A percentile compares a stretch with the other conserved stretches of the same genome.
These are phyloP conservation scores for Leccinum colubrinum DNA, from an alignment of 1,284 basidiomycete species.

Conservation along the genomic window DNA sequence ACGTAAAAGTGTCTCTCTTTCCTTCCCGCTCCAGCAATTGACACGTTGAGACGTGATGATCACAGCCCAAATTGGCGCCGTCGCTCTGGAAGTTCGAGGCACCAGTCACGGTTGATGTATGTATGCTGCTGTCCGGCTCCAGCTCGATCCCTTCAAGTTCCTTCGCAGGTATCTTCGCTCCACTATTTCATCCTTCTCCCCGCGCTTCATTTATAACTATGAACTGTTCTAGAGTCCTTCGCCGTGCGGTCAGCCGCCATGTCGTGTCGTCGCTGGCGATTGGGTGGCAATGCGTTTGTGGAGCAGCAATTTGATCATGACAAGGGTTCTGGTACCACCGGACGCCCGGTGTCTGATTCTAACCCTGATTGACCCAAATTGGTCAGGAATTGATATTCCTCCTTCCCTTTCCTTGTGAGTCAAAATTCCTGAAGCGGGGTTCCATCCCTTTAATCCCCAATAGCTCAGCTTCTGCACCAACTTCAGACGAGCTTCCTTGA, in stretches of 20 bases:
- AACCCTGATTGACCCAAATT: constrained; percentile 10
- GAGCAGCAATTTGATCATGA: constrained; percentile 4
- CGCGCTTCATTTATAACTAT: neutral
- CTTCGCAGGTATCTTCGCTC: neutral
- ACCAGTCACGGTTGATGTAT: neutral
- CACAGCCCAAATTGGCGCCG: neutral
- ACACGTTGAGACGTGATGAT: neutral
- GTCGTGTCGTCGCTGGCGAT: neutral
- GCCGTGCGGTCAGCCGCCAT: neutral
- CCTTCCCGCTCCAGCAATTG: neutral
- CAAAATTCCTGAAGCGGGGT: constrained; percentile 1
- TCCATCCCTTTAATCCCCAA: constrained; percentile 1
- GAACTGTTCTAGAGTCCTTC: neutral
- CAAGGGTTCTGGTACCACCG: neutral
- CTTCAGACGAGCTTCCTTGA: neutral
- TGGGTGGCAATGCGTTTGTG: neutral
- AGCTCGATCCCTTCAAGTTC: neutral
- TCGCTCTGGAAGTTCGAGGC: neutral
- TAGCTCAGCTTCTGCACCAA: neutral
- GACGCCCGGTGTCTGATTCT: neutral
- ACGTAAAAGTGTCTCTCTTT: neutral
- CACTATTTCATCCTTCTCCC: neutral
- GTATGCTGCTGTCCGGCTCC: neutral
- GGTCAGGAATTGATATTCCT: neutral
- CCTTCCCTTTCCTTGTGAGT: neutral